phyloP scores from a whole-genome alignment of 2,329 filamentous ascomycete genomes.

The Sphaerulina vaccinii region DNA sequence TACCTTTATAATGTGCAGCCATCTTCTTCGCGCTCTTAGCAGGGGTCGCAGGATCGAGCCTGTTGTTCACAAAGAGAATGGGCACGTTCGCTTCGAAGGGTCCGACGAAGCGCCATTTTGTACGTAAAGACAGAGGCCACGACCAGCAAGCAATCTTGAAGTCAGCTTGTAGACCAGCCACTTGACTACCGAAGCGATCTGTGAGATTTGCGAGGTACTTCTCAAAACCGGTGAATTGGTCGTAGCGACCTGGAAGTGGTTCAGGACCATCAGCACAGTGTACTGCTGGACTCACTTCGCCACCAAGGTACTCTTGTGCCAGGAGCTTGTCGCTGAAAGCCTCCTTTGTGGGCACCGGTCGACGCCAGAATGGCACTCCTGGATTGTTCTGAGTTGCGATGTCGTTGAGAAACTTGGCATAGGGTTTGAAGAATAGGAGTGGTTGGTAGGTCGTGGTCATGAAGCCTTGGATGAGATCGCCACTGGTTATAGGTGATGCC shows the following conservation, averaged over 20 bases:
- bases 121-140: slow-evolving; percentile 23
- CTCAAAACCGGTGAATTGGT: slow-evolving; percentile 17
- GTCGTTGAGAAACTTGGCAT: slow-evolving; percentile 22
- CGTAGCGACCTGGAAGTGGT: slow-evolving; percentile 1
- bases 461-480: slow-evolving; percentile 22
- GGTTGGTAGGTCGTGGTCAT: slow-evolving; percentile 25
- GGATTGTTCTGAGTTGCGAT: slow-evolving; percentile 19
- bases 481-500: slow-evolving; percentile 20
- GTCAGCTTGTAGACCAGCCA: slow-evolving; percentile 21
- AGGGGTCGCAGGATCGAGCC: slow-evolving; percentile 38
- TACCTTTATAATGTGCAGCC: slow-evolving; percentile 35
- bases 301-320: slow-evolving; percentile 22
- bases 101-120: slow-evolving; percentile 25
- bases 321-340: slow-evolving; percentile 23
- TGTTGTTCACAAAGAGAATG: slow-evolving; percentile 26
- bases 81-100: slow-evolving; percentile 21
- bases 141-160: slow-evolving; percentile 28
- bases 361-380: slow-evolving; percentile 23
- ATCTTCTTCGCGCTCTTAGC: slow-evolving; percentile 37
- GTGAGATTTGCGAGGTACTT: slow-evolving; percentile 20
- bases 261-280: slow-evolving; percentile 26
- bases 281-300: slow-evolving; percentile 21
- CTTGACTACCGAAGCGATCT: slow-evolving; percentile 20
- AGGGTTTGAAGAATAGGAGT: slow-evolving; percentile 22
- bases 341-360: slow-evolving; percentile 20